Evolutionary conservation across 129 eudicot species (phyloP).

Genomic region (Centaurea solstitialis): DNA sequence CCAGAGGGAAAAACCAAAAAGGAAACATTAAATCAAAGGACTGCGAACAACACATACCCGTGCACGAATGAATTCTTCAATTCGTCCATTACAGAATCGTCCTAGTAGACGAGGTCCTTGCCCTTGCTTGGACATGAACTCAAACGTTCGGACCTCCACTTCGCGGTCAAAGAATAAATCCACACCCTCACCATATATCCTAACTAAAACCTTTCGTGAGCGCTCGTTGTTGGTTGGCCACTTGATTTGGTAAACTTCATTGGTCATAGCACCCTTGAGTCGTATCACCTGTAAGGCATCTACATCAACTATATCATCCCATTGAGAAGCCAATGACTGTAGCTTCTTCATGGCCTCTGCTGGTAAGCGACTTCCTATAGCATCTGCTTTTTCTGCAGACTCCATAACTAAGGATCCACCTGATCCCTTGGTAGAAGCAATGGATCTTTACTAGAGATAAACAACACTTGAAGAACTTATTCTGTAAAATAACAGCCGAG

Average conservation of each 20-base stretch:
- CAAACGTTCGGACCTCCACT: constrained; percentile 74
- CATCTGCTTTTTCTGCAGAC: constrained; percentile 31
- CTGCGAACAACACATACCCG: constrained; percentile 48
- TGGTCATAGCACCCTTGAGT: constrained; percentile 96
- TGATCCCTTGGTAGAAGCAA: constrained; percentile 7
- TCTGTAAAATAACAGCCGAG: constrained; percentile 19
- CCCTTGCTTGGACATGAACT: constrained; percentile 84
- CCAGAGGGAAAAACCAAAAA: background rate
- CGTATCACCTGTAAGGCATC: constrained; percentile 72
- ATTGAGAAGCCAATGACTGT: constrained; percentile 60
- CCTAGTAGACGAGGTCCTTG: constrained; percentile 86
- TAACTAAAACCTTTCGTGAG: constrained; percentile 75
- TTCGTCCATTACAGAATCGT: constrained; percentile 69
- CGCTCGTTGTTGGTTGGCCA: constrained; percentile 60
- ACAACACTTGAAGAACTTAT: constrained; percentile 11
- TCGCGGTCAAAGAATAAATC: constrained; percentile 81
- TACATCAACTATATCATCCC: constrained; percentile 71
- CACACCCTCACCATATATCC: constrained; percentile 91
- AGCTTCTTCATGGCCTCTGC: constrained; percentile 56
- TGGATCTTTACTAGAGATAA: constrained; percentile 15
- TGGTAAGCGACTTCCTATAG: constrained; percentile 41
- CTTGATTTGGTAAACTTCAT: constrained; percentile 84
- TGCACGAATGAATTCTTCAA: constrained; percentile 95
- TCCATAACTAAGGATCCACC: constrained; percentile 44
- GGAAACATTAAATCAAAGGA: background rate